Evolutionary conservation across 352 stramenopile species (phyloP), one percentile per base, ranked within the genome.

Genomic region (Phytopythium oedochilum): DNA sequence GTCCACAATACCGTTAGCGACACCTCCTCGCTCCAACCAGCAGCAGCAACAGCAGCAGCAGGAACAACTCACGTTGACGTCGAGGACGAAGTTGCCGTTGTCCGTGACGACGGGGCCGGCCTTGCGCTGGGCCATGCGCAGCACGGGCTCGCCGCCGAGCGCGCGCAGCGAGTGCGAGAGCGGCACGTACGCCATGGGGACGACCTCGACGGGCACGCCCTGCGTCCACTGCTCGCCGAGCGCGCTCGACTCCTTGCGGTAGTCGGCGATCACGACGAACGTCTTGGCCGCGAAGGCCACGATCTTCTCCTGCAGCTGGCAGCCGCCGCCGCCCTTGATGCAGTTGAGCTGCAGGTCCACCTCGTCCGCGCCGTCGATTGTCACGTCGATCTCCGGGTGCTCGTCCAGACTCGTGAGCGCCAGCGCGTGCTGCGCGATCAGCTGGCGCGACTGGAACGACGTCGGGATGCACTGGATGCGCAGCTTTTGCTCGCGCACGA

Each of bases 311-410:
- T 97, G 89, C 51, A 96, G 65, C 60, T 99, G 83, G 54, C 96
- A 98, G 52, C 86, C 97, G 59, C 97, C 97, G 34, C 96, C 96
- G 46, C 97, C 97, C 75, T 99, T 99, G 55, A 99, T 98, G 65
- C 97, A 94, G 75, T 99, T 98, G 46, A 99, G 82, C 55, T 96
- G 82, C n/a, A 70, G 49, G 68, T 99, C 97, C 49, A 99, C 97
- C 68, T 99, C 95, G 74, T 99, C 97, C 15, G 97, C 97, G 44
- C 97, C 97, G 79, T 99, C 97, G 67, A 99, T 99, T 34, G 97
- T 97, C 59, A 99, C 96, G 78, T 99, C 97, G 44, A 99, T 94
- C 60, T 92, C 80, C 29, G 85, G 79, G 52, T 78, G 65, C 55
- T 88, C 77, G 59, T 93, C 84, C 55, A 96, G 70, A 65, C 86